phyloP scores from a whole-genome alignment of 2,329 filamentous ascomycete genomes.

The Apiospora saccharicola region DNA sequence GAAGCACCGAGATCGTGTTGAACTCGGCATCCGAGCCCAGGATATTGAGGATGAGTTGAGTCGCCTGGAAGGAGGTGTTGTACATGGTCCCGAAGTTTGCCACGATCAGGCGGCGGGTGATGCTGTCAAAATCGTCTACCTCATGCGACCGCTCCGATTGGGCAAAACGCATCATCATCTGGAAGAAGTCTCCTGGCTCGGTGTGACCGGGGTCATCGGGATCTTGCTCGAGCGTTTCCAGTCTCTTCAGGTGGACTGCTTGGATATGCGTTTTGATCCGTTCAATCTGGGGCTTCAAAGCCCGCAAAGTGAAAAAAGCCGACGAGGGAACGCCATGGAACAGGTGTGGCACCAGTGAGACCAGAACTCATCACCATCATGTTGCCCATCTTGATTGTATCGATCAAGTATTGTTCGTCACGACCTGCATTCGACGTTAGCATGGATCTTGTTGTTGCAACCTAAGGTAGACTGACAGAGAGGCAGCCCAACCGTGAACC shows the following conservation, averaged over 20 bases:
- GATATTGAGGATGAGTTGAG: slow-evolving; percentile 52
- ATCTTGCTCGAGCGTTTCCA: not conserved
- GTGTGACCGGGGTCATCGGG: not conserved
- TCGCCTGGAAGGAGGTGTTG: slow-evolving; percentile 45
- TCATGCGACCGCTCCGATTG: slow-evolving; percentile 45
- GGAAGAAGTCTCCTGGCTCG: slow-evolving; percentile 46
- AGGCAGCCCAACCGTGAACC: slow-evolving; percentile 31
- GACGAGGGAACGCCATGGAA: not conserved
- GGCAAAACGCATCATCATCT: slow-evolving; percentile 50
- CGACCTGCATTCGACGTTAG: not conserved
- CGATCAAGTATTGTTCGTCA: not conserved
- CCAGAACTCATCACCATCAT: not conserved
- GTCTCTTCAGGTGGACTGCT: not conserved
- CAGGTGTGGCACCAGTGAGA: not conserved
- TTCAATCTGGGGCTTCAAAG: not conserved
- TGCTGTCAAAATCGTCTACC: slow-evolving; percentile 37
- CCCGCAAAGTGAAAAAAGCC: not conserved
- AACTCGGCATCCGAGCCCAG: slow-evolving; percentile 45
- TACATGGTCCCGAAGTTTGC: slow-evolving; percentile 46
- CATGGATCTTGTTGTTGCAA: not conserved
- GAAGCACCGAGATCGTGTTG: slow-evolving; percentile 45
- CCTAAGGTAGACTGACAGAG: slow-evolving; percentile 34
- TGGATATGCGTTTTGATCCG: not conserved
- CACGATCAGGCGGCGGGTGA: slow-evolving; percentile 39
- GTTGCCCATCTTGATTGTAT: not conserved